These are phyloP conservation scores for Sarocladium strictum DNA, from an alignment of 2,329 filamentous ascomycete species.

Conservation along the genomic window DNA sequence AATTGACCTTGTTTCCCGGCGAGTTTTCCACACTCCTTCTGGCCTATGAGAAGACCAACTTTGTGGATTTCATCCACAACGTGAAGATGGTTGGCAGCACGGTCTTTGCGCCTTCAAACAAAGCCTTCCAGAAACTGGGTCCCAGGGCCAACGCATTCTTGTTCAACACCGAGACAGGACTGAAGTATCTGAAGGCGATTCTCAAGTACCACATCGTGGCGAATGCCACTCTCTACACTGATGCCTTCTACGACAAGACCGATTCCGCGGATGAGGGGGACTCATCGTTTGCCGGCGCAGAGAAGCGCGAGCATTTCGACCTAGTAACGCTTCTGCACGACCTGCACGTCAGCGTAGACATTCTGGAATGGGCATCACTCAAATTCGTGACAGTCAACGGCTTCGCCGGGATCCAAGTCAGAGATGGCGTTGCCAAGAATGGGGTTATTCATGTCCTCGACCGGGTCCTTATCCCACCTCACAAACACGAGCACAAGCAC, in stretches of 20 bases:
- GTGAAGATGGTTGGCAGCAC: conserved; percentile 58
- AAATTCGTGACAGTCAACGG: conserved; percentile 72
- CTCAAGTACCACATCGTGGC: conserved; percentile 73
- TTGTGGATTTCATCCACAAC: conserved; percentile 55
- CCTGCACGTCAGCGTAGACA: conserved; percentile 63
- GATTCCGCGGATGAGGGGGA: conserved; percentile 18
- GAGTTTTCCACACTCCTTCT: conserved; percentile 76
- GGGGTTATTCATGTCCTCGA: conserved; percentile 77
- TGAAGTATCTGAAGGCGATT: conserved; percentile 70
- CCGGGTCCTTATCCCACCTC: conserved; percentile 71
- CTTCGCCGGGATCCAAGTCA: conserved; percentile 55
- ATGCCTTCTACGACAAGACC: conserved; percentile 60
- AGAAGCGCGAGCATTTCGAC: conserved; percentile 51
- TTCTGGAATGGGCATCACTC: conserved; percentile 61
- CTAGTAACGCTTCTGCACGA: conserved; percentile 66
- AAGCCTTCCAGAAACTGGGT: conserved; percentile 72
- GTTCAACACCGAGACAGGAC: conserved; percentile 67
- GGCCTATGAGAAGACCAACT: conserved; percentile 67
- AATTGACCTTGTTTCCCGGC: conserved; percentile 59
- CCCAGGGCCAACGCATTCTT: conserved; percentile 73
- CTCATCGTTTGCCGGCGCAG: conserved; percentile 14
- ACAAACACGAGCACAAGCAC: conserved; percentile 30
- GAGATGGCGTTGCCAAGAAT: conserved; percentile 69
- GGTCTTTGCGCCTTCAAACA: conserved; percentile 75
- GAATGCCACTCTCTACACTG: conserved; percentile 74